Evolutionary conservation across 305 asterid genomes (phyloP).

Genomic region (Fraxinus latifolia): DNA sequence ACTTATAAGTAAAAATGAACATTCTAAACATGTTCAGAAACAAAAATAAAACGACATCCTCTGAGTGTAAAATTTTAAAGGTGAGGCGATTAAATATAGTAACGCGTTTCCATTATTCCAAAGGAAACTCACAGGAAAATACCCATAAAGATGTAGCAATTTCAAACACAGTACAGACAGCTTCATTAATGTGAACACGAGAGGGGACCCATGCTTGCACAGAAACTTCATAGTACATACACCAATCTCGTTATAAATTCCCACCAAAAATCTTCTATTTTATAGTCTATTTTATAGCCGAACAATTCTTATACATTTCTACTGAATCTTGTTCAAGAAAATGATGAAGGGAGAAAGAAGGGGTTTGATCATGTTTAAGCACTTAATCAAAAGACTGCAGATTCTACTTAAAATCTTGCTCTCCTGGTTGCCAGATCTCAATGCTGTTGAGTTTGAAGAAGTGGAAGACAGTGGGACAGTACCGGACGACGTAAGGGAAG

Average conservation of each 20-base stretch:
- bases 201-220: slow-evolving; percentile 18
- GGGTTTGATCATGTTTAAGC: slow-evolving; percentile 25
- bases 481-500: slow-evolving; percentile 51
- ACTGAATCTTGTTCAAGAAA: neutral
- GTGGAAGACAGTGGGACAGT: slow-evolving; percentile 10
- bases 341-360: slow-evolving; percentile 18
- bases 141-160: slow-evolving; percentile 14
- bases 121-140: slow-evolving; percentile 16
- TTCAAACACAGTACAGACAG: slow-evolving; percentile 9
- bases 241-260: slow-evolving; percentile 20
- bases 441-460: slow-evolving; percentile 14
- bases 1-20: neutral
- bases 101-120: slow-evolving; percentile 12
- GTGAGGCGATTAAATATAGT: neutral
- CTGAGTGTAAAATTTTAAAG: neutral
- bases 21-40: neutral
- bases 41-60: neutral
- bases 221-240: slow-evolving; percentile 30
- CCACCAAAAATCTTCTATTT: slow-evolving; percentile 11
- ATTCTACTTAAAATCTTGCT: slow-evolving; percentile 23
- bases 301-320: neutral
- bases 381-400: slow-evolving; percentile 36
- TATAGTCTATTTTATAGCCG: neutral
- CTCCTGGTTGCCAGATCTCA: slow-evolving; percentile 4
- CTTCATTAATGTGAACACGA: neutral